These are phyloP conservation scores for Penicillium subrubescens DNA, from an alignment of 495 filamentous ascomycete genomes.

Conservation along the genomic window DNA sequence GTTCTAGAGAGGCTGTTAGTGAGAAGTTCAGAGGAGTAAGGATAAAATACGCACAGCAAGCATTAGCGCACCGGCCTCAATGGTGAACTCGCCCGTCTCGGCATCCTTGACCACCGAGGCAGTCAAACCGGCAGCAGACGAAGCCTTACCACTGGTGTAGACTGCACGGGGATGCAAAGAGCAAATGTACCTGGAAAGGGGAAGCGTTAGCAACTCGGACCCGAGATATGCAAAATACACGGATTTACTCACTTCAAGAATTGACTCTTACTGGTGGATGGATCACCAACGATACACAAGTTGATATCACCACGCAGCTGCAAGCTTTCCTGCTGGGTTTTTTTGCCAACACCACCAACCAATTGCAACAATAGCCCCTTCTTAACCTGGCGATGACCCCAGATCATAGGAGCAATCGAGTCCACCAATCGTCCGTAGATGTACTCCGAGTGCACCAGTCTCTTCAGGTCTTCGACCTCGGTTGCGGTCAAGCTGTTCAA, in stretches of 20 bases:
- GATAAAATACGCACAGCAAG: slow-evolving; percentile 68
- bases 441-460: slow-evolving; percentile 92
- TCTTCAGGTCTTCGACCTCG: slow-evolving; percentile 88
- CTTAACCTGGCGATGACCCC: slow-evolving; percentile 96
- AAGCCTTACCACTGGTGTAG: slow-evolving; percentile 97
- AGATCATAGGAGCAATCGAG: slow-evolving; percentile 95
- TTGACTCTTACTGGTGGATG: slow-evolving; percentile 96
- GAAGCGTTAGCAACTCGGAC: slow-evolving; percentile 7
- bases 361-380: slow-evolving; percentile 93
- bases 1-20: slow-evolving; percentile 34
- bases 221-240: background rate
- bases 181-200: slow-evolving; percentile 70
- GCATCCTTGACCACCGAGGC: slow-evolving; percentile 97
- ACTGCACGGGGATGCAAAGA: slow-evolving; percentile 93
- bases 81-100: slow-evolving; percentile 97
- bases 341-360: slow-evolving; percentile 88
- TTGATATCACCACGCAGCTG: slow-evolving; percentile 95
- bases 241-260: slow-evolving; percentile 75
- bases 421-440: slow-evolving; percentile 94
- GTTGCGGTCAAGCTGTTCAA: slow-evolving; percentile 76
- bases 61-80: slow-evolving; percentile 98
- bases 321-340: slow-evolving; percentile 84
- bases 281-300: slow-evolving; percentile 97
- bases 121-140: slow-evolving; percentile 95
- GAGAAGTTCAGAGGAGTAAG: background rate